phyloP scores from a whole-genome alignment of 2,329 filamentous ascomycete species.

The Diaporthe batatas region DNA sequence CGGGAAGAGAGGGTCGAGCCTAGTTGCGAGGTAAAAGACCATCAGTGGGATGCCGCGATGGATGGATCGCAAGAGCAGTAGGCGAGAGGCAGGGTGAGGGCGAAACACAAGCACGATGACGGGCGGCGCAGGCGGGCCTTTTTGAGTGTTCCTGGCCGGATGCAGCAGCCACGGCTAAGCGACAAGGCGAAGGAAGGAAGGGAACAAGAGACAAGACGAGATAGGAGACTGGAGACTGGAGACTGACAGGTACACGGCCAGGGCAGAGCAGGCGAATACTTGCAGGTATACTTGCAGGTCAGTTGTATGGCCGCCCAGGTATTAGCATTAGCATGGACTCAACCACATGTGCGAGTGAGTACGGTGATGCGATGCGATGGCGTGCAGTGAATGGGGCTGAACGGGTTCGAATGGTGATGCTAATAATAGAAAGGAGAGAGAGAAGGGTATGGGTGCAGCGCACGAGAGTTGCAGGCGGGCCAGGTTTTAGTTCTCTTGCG shows the following conservation, averaged over 20 bases:
- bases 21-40: background rate
- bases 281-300: constrained; percentile 10
- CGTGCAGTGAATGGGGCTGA: constrained; percentile 35
- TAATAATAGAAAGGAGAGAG: constrained; percentile 37
- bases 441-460: constrained; percentile 33
- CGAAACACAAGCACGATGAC: constrained; percentile 36
- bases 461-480: constrained; percentile 30
- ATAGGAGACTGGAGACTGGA: background rate
- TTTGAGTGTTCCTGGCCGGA: constrained; percentile 41
- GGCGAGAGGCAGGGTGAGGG: constrained; percentile 33
- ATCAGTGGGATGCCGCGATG: constrained; percentile 13
- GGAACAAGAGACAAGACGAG: background rate
- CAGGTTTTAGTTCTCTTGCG: constrained; percentile 24
- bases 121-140: constrained; percentile 40
- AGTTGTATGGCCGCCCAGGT: constrained; percentile 27
- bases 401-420: constrained; percentile 26
- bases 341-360: constrained; percentile 16
- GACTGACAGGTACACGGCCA: background rate
- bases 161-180: constrained; percentile 25
- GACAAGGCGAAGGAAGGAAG: constrained; percentile 4
- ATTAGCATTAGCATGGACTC: constrained; percentile 30
- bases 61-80: constrained; percentile 29
- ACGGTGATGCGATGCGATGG: constrained; percentile 30
- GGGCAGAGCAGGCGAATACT: background rate
- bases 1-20: constrained; percentile 1